Percentiles rank a stretch among this genome's conserved stretches.
These are phyloP conservation scores for Salix purpurea DNA, from an alignment of 345 rosid genomes.

Conservation along the genomic window DNA sequence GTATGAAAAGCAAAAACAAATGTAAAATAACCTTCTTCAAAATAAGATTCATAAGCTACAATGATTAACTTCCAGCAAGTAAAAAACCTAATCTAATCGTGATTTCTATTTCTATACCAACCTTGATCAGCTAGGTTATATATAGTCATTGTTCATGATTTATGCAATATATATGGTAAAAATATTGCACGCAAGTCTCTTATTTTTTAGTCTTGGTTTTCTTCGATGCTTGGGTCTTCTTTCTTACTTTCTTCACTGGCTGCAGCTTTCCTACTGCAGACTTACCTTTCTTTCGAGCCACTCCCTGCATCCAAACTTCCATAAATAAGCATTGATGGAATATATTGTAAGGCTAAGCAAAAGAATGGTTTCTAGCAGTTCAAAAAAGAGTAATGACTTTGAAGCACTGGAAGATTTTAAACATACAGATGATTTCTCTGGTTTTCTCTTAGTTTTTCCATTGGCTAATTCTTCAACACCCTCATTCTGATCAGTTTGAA, in stretches of 20 bases:
- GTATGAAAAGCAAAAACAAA: neutral
- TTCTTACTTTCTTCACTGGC: conserved; percentile 53
- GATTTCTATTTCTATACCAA: neutral
- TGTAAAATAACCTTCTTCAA: neutral
- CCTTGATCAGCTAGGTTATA: neutral
- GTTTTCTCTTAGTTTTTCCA: conserved; percentile 55
- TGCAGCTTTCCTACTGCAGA: conserved; percentile 52
- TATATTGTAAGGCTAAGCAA: neutral
- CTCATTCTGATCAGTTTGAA: conserved; percentile 50
- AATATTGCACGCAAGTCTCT: neutral
- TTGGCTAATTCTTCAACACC: conserved; percentile 41
- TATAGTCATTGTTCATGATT: neutral
- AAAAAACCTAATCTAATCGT: neutral
- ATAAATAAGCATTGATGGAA: conserved; percentile 1
- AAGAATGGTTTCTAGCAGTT: neutral
- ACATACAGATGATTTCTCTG: conserved; percentile 58
- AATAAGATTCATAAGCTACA: neutral
- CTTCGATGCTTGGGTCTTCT: conserved; percentile 45
- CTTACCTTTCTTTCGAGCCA: conserved; percentile 52
- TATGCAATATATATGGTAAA: neutral
- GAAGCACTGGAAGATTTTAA: conserved; percentile 4
- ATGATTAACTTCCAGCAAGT: neutral
- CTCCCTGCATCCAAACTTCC: conserved; percentile 40
- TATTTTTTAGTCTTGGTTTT: conserved; percentile 41
- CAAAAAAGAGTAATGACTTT: neutral